phyloP scores from a whole-genome alignment of 352 stramenopile genomes.

The Pythium plurisporium region DNA sequence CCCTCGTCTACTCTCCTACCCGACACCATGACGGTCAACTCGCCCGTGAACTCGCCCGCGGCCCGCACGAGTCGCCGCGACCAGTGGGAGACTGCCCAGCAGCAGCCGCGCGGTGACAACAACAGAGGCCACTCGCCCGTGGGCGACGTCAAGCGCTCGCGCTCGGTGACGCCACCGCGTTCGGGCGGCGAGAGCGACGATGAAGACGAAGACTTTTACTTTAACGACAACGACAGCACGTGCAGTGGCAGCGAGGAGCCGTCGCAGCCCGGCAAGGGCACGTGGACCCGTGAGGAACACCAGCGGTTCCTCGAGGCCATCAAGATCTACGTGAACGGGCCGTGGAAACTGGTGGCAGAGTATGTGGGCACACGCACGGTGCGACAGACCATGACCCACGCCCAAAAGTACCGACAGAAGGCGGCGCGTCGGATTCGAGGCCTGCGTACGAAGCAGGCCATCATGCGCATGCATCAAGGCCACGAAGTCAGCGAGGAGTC shows the following conservation, averaged over 20 bases:
- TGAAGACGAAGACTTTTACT: slow-evolving; percentile 13
- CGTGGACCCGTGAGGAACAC: slow-evolving; percentile 67
- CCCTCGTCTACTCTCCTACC: too few species aligned
- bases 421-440: slow-evolving; percentile 49
- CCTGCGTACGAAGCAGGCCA: slow-evolving; percentile 61
- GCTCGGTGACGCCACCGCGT: slow-evolving; percentile 11
- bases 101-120: slow-evolving; percentile 5
- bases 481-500: slow-evolving; percentile 63
- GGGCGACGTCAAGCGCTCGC: slow-evolving; percentile 5
- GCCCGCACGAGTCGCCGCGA: slow-evolving; percentile 14
- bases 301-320: slow-evolving; percentile 66
- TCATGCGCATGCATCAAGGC: slow-evolving; percentile 67
- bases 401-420: slow-evolving; percentile 73
- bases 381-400: slow-evolving; percentile 73
- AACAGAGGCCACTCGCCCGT: slow-evolving; percentile 1
- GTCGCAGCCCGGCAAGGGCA: slow-evolving; percentile 26
- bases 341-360: slow-evolving; percentile 62
- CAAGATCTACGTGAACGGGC: slow-evolving; percentile 64
- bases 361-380: slow-evolving; percentile 65
- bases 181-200: slow-evolving; percentile 16
- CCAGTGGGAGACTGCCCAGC: slow-evolving; percentile 10
- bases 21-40: slow-evolving; percentile 7
- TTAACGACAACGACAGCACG: slow-evolving; percentile 19
- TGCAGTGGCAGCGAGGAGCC: slow-evolving; percentile 18
- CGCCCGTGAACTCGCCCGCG: slow-evolving; percentile 10